Conservation (phyloP, 805 yeast genomes). For the Myxozyma udenii region DNA sequence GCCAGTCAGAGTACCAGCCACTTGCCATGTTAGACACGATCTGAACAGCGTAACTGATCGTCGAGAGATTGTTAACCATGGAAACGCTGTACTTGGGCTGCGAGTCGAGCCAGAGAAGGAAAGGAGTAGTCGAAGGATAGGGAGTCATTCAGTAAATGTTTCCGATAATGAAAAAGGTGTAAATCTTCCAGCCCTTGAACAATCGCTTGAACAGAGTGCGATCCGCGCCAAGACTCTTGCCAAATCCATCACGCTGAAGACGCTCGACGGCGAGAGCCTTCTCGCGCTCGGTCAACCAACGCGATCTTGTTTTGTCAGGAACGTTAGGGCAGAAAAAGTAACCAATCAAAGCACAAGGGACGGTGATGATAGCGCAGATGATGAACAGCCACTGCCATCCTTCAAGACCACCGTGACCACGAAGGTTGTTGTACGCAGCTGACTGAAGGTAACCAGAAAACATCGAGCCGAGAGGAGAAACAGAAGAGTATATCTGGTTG, state of each 20-base stretch:
- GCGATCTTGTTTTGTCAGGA: constrained; percentile 54
- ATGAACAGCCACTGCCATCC: constrained; percentile 77
- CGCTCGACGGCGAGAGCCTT: constrained; percentile 50
- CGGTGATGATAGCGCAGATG: constrained; percentile 58
- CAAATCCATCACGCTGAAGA: constrained; percentile 33
- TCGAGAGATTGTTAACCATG: constrained; percentile 47
- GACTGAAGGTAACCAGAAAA: constrained; percentile 52
- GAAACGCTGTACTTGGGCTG: constrained; percentile 2
- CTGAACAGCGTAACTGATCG: constrained; percentile 59
- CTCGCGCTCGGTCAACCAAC: constrained; percentile 55
- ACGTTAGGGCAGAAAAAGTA: constrained; percentile 61
- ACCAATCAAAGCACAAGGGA: constrained; percentile 57
- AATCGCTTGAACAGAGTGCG: constrained; percentile 19
- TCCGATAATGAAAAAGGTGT: constrained; percentile 16
- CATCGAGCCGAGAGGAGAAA: constrained; percentile 60
- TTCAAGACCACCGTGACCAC: constrained; percentile 49
- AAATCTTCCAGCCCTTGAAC: constrained; percentile 18
- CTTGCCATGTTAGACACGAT: constrained; percentile 40
- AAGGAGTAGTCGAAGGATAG: constrained; percentile 21
- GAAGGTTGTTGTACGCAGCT: constrained; percentile 41
- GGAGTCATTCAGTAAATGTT: constrained; percentile 25
- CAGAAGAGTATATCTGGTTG: constrained; percentile 57
- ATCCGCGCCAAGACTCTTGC: constrained; percentile 16
- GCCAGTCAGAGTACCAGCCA: constrained; percentile 46
- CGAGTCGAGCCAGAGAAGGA: constrained; percentile 17